Evolutionary conservation across 352 stramenopile genomes (phyloP), one percentile per base, ranked within the genome.

Genomic region (Phytophthora citrophthora): DNA sequence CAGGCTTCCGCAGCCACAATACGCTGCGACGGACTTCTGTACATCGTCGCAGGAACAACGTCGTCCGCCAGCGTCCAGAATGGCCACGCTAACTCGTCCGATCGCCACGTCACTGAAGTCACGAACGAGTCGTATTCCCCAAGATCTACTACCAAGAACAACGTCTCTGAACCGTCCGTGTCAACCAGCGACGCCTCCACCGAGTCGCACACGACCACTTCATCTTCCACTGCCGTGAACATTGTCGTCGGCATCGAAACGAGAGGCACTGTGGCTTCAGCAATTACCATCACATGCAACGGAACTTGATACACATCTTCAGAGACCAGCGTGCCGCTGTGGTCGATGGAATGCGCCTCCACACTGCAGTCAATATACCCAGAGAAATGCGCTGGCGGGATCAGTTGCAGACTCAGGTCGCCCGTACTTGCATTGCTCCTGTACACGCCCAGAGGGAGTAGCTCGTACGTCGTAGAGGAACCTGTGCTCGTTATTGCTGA

Each of bases 91-190:
- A 53, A 64, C 8, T 11, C 24, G 12, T 59, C 27, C 2, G 56
- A 47, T 55, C 45, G 26, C 46, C 62, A 60, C 45, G 57, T 55
- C 10, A 82, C 36, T 3, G 47, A 72, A 36, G 64, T 54, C 32
- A 61, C 55, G n/a, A 63, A 53, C 47, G 20, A 5, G 16, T 36
- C 29, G 32, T 59, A 60, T 34, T 61, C 47, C 1, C 68, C 53
- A 4, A 80, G 61, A 20, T 79, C 48, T 39, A 77, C 46, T 9
- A 62, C 53, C 16, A 84, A 56, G 36, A 68, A 79, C 15, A 77
- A 34, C 9, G 34, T 39, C 40, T 84, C 72, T 0, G 75, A 84
- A 10, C 69, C 65, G 18, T 84, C 75, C 4, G 61, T 49, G 63
- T 84, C 75, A 26, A 75, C 49, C 29, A 84, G 44, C 5, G 56